A percentile compares a stretch with the other conserved stretches of the same genome.
These are phyloP conservation scores for Calonectria naviculata DNA, from an alignment of 2,329 filamentous ascomycete species.

Conservation along the genomic window DNA sequence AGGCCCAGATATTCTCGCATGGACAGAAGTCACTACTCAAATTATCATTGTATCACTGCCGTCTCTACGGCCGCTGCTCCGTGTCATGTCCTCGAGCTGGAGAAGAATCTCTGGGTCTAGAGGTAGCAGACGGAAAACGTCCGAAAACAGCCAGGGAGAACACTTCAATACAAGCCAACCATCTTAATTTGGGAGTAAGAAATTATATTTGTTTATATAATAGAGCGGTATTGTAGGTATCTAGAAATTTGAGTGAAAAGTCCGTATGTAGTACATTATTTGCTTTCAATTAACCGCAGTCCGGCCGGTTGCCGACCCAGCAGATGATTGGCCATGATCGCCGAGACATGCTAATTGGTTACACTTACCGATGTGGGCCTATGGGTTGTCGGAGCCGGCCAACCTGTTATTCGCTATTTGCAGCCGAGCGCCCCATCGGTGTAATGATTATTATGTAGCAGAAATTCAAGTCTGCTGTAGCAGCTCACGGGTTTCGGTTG, in stretches of 20 bases:
- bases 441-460: no score
- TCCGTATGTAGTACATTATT: neutral
- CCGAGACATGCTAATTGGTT: no score
- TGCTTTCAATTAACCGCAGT: no score
- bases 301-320: no score
- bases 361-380: no score
- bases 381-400: no score
- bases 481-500: no score
- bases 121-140: neutral
- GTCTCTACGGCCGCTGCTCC: neutral
- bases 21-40: slow-evolving; percentile 1
- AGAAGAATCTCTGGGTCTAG: neutral
- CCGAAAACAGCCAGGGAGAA: neutral
- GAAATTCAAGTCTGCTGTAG: no score
- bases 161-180: neutral
- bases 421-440: no score
- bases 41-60: neutral
- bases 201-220: neutral
- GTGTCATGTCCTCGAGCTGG: neutral
- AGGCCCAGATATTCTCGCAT: neutral
- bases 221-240: neutral
- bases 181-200: neutral
- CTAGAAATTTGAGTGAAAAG: neutral
- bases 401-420: no score
- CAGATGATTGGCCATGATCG: no score